A percentile compares a stretch with the other conserved stretches of the same genome.
These are phyloP conservation scores for Dacryopinax primogenitus DNA, from an alignment of 768 basidiomycete species.

Conservation along the genomic window DNA sequence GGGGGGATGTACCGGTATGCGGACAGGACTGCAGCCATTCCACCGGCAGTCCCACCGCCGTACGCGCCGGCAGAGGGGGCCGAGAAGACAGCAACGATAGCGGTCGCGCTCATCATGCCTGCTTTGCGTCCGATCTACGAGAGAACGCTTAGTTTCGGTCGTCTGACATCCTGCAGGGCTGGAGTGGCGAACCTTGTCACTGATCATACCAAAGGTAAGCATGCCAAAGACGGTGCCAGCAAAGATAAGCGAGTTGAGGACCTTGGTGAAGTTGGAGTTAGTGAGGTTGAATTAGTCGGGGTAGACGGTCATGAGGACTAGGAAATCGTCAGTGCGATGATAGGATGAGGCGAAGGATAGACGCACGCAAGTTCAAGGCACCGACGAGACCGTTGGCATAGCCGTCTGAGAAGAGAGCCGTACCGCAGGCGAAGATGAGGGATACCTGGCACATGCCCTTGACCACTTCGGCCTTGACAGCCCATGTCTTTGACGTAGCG, in stretches of 20 bases:
- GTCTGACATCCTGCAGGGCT: not conserved
- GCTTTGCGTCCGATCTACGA: not conserved
- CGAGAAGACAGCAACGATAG: conserved; percentile 74
- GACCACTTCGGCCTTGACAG: conserved; percentile 1
- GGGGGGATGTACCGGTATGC: conserved; percentile 80
- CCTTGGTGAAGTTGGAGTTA: conserved; percentile 47
- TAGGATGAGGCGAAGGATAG: not conserved
- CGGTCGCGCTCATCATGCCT: conserved; percentile 51
- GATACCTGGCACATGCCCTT: conserved; percentile 42
- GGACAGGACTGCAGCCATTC: conserved; percentile 62
- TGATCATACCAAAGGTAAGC: conserved; percentile 39
- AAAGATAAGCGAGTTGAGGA: conserved; percentile 59
- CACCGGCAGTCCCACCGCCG: conserved; percentile 56
- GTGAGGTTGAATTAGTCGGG: conserved; percentile 32
- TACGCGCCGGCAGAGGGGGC: conserved; percentile 68
- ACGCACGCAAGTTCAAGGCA: conserved; percentile 27
- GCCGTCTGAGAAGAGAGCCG: conserved; percentile 77
- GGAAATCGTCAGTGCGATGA: not conserved
- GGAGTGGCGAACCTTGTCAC: conserved; percentile 59
- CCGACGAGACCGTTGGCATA: conserved; percentile 53
- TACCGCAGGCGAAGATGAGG: conserved; percentile 80
- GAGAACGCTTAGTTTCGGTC: not conserved
- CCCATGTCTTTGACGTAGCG: not conserved
- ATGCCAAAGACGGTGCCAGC: conserved; percentile 82
- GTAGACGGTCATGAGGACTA: conserved; percentile 55